Conservation (phyloP, 768 basidiomycete genomes). For the Mycena olivaceomarginata region DNA sequence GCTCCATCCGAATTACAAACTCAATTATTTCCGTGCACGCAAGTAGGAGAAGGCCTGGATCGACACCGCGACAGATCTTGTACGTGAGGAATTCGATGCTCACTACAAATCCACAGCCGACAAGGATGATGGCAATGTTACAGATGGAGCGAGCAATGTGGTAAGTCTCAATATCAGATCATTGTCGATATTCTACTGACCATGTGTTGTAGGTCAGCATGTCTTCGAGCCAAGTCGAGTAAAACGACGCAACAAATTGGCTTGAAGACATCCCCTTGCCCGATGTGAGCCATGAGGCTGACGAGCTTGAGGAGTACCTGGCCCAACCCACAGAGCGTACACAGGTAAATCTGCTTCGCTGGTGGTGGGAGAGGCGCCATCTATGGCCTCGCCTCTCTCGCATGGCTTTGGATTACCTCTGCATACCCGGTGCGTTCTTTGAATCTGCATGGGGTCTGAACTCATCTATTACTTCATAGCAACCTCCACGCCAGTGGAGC, state of each 20-base stretch:
- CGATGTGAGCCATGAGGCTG: background rate
- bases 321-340: background rate
- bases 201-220: background rate
- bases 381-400: background rate
- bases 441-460: too few relatives aligned
- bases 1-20: slow-evolving; percentile 30
- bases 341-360: background rate
- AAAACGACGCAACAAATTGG: background rate
- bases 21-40: slow-evolving; percentile 5
- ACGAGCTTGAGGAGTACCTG: slow-evolving; percentile 10
- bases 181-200: too few relatives aligned
- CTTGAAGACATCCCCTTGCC: background rate
- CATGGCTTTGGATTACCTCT: background rate
- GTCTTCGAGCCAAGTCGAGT: background rate
- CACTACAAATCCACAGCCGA: background rate
- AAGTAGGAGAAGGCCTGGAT: slow-evolving; percentile 18
- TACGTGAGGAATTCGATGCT: background rate
- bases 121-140: background rate
- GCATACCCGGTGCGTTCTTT: slow-evolving; percentile 18
- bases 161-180: background rate
- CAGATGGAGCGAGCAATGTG: too few relatives aligned
- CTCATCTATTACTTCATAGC: background rate
- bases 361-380: slow-evolving; percentile 7
- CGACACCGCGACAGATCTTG: background rate
- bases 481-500: background rate